phyloP scores from a whole-genome alignment of 192 early-diverging fungal genomes.

The Gigaspora rosea region DNA sequence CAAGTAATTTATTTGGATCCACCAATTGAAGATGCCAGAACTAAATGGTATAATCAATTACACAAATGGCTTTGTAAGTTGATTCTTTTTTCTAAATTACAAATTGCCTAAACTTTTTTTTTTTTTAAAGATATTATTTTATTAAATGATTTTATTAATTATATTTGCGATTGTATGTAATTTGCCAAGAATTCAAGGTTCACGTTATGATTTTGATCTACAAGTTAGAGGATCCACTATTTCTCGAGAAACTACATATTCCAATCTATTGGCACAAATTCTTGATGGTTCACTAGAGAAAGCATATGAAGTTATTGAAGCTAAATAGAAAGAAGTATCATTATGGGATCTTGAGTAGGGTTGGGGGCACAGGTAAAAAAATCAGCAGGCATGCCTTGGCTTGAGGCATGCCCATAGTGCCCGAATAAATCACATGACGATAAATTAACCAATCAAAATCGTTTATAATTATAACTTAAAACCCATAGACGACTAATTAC shows the following conservation, averaged over 20 bases:
- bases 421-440: too few species aligned
- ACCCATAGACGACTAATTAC: too few species aligned
- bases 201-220: slow-evolving; percentile 86
- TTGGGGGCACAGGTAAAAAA: too few species aligned
- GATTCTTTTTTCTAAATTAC: background rate
- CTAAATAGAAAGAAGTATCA: slow-evolving; percentile 70
- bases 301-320: slow-evolving; percentile 83
- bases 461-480: too few species aligned
- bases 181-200: slow-evolving; percentile 81
- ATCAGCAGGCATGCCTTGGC: too few species aligned
- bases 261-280: slow-evolving; percentile 72
- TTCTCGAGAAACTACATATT: slow-evolving; percentile 59
- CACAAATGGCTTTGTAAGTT: slow-evolving; percentile 79
- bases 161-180: slow-evolving; percentile 72
- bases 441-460: too few species aligned
- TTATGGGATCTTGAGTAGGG: slow-evolving; percentile 99
- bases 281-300: slow-evolving; percentile 60
- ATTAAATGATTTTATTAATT: background rate
- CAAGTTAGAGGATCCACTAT: slow-evolving; percentile 54
- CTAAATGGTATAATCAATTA: slow-evolving; percentile 84
- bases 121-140: background rate
- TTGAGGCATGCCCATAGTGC: too few species aligned
- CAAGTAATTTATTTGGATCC: slow-evolving; percentile 97
- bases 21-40: slow-evolving; percentile 91
- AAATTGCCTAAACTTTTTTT: background rate